Conservation (phyloP, 2,329 filamentous ascomycete species). For the Karstenula rhodostoma region DNA sequence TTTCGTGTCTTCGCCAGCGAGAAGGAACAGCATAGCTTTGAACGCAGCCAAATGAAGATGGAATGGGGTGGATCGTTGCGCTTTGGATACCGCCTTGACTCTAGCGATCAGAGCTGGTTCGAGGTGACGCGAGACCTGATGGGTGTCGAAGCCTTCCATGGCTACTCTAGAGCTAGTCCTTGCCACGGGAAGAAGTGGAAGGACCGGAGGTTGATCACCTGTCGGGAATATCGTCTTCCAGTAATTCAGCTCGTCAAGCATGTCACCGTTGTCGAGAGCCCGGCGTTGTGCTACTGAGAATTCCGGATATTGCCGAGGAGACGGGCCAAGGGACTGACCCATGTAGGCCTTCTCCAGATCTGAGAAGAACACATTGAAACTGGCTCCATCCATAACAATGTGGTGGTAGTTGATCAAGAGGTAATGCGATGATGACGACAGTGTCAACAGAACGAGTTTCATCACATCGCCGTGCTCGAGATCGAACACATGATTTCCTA, state of each 20-base stretch:
- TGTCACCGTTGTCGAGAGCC: slow-evolving; percentile 6
- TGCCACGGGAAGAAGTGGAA: slow-evolving; percentile 17
- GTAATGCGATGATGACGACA: slow-evolving; percentile 44
- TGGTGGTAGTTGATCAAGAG: slow-evolving; percentile 48
- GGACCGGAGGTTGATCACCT: slow-evolving; percentile 10
- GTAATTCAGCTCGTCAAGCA: slow-evolving; percentile 13
- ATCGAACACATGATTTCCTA: background rate
- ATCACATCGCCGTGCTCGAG: background rate
- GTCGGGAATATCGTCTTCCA: slow-evolving; percentile 15
- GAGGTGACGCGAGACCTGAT: slow-evolving; percentile 6
- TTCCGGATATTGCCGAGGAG: slow-evolving; percentile 15
- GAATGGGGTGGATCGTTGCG: slow-evolving; percentile 50
- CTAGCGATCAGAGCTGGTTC: slow-evolving; percentile 17
- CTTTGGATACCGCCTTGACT: slow-evolving; percentile 33
- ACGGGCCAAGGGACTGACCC: slow-evolving; percentile 24
- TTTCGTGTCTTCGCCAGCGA: slow-evolving; percentile 10
- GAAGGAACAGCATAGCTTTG: slow-evolving; percentile 27
- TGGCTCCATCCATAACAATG: slow-evolving; percentile 30
- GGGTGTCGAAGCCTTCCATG: slow-evolving; percentile 4
- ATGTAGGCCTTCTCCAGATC: slow-evolving; percentile 57
- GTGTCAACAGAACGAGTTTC: slow-evolving; percentile 32
- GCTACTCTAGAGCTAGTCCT: slow-evolving; percentile 8
- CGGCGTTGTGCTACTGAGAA: slow-evolving; percentile 14
- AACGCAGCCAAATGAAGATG: slow-evolving; percentile 58
- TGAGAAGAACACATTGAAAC: slow-evolving; percentile 53